phyloP scores from a whole-genome alignment of 2,329 filamentous ascomycete genomes.

The Penicillium decumbens region DNA sequence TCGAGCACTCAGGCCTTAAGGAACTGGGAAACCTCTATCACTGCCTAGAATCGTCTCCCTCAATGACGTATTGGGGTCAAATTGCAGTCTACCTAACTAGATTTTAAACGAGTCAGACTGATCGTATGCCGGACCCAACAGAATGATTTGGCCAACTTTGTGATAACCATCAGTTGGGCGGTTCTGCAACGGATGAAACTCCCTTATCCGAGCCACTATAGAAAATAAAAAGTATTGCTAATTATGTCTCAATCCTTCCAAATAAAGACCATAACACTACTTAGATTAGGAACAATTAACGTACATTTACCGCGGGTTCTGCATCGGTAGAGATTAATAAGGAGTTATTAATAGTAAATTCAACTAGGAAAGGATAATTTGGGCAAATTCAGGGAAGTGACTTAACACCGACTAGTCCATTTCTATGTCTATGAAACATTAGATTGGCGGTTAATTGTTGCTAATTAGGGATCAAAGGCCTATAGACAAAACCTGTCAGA shows the following conservation, averaged over 20 bases:
- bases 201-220: neutral
- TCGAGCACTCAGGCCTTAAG: too few relatives aligned
- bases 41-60: neutral
- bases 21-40: too few relatives aligned
- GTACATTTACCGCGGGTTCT: too few relatives aligned
- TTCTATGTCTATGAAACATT: neutral
- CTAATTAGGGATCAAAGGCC: slow-evolving; percentile 12
- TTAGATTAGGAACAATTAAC: neutral
- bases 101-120: neutral
- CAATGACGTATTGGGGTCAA: too few relatives aligned
- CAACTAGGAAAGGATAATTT: neutral
- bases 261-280: neutral
- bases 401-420: neutral
- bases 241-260: neutral
- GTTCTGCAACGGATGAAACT: neutral
- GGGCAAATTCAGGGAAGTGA: neutral
- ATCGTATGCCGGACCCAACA: neutral
- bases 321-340: neutral
- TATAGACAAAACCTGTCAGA: neutral
- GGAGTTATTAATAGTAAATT: slow-evolving; percentile 2
- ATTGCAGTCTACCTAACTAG: too few relatives aligned
- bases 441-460: slow-evolving; percentile 16
- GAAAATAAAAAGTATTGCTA: neutral
- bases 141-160: neutral
- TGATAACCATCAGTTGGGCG: neutral